These are phyloP conservation scores for Tylopilus felleus DNA, from an alignment of 768 basidiomycete genomes.

Conservation along the genomic window DNA sequence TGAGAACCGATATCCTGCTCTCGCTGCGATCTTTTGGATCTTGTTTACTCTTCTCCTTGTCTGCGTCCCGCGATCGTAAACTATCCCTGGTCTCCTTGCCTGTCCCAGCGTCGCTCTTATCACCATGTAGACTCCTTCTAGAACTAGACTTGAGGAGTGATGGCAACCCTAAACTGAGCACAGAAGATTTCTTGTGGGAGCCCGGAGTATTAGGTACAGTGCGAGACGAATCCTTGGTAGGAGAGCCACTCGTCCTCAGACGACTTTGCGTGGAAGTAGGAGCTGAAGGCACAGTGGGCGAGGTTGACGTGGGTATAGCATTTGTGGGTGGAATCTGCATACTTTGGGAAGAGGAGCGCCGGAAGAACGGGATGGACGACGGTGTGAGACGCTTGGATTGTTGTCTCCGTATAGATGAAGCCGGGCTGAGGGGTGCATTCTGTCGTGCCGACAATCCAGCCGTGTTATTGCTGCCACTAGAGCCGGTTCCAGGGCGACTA, in stretches of 20 bases:
- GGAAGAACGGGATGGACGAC: slow-evolving; percentile 92
- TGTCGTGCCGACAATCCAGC: slow-evolving; percentile 53
- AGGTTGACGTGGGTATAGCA: slow-evolving; percentile 39
- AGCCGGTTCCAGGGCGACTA: slow-evolving; percentile 73
- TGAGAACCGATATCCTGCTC: slow-evolving; percentile 82
- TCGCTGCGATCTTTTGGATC: slow-evolving; percentile 83
- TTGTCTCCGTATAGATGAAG: slow-evolving; percentile 62
- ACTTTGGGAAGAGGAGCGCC: slow-evolving; percentile 86
- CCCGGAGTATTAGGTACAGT: slow-evolving; percentile 54
- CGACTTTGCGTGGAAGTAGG: slow-evolving; percentile 40
- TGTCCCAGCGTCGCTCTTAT: slow-evolving; percentile 38
- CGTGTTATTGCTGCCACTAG: slow-evolving; percentile 70
- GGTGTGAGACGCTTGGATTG: slow-evolving; percentile 80
- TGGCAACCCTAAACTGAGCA: slow-evolving; percentile 75
- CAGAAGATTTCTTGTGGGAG: slow-evolving; percentile 77
- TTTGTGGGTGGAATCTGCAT: slow-evolving; percentile 61
- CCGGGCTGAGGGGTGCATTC: slow-evolving; percentile 66
- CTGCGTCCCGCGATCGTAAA: slow-evolving; percentile 38
- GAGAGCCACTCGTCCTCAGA: slow-evolving; percentile 45
- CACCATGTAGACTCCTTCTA: slow-evolving; percentile 71
- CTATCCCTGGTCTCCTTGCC: slow-evolving; percentile 57
- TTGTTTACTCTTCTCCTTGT: slow-evolving; percentile 61
- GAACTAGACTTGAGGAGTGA: slow-evolving; percentile 86
- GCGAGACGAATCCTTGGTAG: slow-evolving; percentile 51
- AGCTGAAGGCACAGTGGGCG: slow-evolving; percentile 53